Evolutionary conservation across 2,329 filamentous ascomycete species (phyloP).

Genomic region (Hypoxylon rubiginosum): DNA sequence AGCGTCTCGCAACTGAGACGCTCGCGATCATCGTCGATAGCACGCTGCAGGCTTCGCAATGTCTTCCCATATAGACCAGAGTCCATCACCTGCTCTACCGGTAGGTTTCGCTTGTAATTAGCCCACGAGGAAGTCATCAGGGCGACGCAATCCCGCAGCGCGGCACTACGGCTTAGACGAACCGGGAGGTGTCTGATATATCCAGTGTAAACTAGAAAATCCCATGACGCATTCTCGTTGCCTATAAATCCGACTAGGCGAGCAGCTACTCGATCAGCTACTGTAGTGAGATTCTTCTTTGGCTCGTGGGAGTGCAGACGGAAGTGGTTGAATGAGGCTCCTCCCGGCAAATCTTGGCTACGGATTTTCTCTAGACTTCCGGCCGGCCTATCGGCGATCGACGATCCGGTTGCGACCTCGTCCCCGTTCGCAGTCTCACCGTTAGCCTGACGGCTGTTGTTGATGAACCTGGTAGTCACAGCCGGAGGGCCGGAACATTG

Average conservation of each 20-base stretch:
- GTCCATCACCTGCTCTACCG: constrained; percentile 21
- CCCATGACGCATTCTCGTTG: constrained; percentile 30
- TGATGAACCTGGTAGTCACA: constrained; percentile 35
- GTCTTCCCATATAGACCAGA: constrained; percentile 33
- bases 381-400: neutral
- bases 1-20: constrained; percentile 30
- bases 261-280: constrained; percentile 32
- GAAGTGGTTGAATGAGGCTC: constrained; percentile 29
- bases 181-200: constrained; percentile 30
- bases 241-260: constrained; percentile 30
- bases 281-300: constrained; percentile 24
- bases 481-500: constrained; percentile 30
- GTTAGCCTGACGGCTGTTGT: constrained; percentile 9
- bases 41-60: constrained; percentile 29
- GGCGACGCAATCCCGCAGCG: constrained; percentile 32
- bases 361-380: constrained; percentile 27
- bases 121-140: constrained; percentile 31
- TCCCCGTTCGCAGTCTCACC: neutral
- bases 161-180: constrained; percentile 30
- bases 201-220: constrained; percentile 15
- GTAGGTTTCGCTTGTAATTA: constrained; percentile 27
- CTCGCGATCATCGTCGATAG: constrained; percentile 13
- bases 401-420: neutral
- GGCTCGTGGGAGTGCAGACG: constrained; percentile 23
- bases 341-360: constrained; percentile 19